These are phyloP conservation scores for Cryptococcus hybrid DNA, from an alignment of 1,284 basidiomycete species.

Conservation along the genomic window DNA sequence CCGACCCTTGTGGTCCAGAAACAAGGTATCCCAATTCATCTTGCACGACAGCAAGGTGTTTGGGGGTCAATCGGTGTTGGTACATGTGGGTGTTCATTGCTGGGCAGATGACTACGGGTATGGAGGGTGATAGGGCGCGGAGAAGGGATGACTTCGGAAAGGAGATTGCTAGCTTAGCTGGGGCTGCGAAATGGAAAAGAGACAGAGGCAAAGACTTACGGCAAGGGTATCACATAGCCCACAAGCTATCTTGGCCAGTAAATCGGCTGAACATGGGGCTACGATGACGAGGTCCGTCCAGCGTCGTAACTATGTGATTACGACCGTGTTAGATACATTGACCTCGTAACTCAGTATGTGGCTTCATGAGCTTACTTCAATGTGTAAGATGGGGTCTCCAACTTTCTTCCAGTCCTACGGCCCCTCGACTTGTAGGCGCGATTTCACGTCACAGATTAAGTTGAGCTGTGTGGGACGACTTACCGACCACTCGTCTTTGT, in stretches of 20 bases:
- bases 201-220: conserved; percentile 53
- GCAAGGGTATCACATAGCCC: conserved; percentile 89
- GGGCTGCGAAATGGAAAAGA: neutral
- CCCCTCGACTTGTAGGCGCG: neutral
- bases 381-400: conserved; percentile 92
- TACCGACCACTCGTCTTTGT: conserved; percentile 82
- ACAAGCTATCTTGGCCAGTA: conserved; percentile 84
- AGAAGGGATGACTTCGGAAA: conserved; percentile 90
- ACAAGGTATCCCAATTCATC: conserved; percentile 77
- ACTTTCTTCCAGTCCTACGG: conserved; percentile 59
- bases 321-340: neutral
- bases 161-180: neutral
- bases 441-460: neutral
- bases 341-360: neutral
- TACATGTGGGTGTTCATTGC: conserved; percentile 99
- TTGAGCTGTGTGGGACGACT: neutral
- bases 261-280: conserved; percentile 94
- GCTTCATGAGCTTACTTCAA: conserved; percentile 58
- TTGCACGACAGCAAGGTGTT: conserved; percentile 69
- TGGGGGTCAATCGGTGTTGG: conserved; percentile 83
- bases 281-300: conserved; percentile 96
- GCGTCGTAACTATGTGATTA: conserved; percentile 62
- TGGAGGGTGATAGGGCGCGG: conserved; percentile 76
- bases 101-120: conserved; percentile 85
- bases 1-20: conserved; percentile 62